Percentiles rank a stretch among this genome's conserved stretches.
Evolutionary conservation across 192 early-diverging fungal genomes (phyloP).

Genomic region (Podila minutissima): DNA sequence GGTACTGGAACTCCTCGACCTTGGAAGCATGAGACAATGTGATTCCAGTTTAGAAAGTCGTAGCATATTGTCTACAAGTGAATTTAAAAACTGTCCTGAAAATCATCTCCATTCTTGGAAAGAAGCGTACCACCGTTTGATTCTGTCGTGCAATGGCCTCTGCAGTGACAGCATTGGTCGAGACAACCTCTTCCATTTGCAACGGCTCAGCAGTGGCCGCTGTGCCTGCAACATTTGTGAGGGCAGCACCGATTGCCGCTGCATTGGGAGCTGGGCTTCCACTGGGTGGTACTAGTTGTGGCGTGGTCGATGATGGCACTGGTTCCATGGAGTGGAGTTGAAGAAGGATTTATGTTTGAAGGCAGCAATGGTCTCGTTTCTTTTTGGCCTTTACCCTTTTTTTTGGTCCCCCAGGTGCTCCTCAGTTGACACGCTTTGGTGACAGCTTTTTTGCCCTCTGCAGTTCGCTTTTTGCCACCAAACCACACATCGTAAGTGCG

Average conservation of each 20-base stretch:
- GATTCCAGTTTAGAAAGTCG: not conserved
- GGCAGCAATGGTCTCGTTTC: not conserved
- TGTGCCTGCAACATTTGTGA: not conserved
- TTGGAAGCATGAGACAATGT: not conserved
- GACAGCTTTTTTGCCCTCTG: not conserved
- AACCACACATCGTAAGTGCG: not conserved
- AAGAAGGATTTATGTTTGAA: not conserved
- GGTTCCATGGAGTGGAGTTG: not conserved
- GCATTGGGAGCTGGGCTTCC: not conserved
- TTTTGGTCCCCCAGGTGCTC: not conserved
- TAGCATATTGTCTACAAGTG: too few relatives aligned
- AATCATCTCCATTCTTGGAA: too few relatives aligned
- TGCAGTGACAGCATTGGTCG: conserved; percentile 44
- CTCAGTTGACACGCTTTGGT: not conserved
- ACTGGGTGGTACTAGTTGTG: not conserved
- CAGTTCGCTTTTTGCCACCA: not conserved
- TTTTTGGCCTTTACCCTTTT: not conserved
- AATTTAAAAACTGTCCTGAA: not conserved
- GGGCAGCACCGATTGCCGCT: not conserved
- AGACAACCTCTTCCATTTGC: conserved; percentile 47
- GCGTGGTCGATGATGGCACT: not conserved
- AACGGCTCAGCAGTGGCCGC: conserved; percentile 4
- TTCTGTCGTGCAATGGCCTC: conserved; percentile 47
- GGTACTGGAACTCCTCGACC: conserved; percentile 91
- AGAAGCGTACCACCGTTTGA: conserved; percentile 36